phyloP scores from a whole-genome alignment of 331 rosid species.

The Quercus lobata region DNA sequence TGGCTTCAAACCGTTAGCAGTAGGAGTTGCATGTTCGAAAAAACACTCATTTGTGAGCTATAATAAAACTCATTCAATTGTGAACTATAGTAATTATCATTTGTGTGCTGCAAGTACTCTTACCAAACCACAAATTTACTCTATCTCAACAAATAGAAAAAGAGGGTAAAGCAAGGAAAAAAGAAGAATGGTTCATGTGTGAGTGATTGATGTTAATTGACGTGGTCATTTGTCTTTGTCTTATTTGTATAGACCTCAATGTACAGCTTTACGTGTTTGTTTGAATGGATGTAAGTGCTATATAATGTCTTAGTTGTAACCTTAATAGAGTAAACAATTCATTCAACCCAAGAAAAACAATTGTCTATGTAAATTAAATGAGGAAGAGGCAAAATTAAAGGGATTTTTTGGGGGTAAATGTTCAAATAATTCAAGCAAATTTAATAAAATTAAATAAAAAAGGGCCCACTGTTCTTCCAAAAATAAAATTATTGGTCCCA shows the following conservation, averaged over 20 bases:
- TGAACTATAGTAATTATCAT: conserved; percentile 30
- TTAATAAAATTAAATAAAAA: no score
- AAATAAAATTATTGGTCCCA: no score
- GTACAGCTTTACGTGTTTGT: neutral
- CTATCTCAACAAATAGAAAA: neutral
- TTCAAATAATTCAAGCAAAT: no score
- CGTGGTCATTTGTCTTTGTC: neutral
- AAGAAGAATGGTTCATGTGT: neutral
- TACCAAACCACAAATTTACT: conserved; percentile 16
- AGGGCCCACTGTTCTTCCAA: no score
- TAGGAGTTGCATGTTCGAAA: conserved; percentile 21
- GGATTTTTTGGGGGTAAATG: no score
- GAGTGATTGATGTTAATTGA: neutral
- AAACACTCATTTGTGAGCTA: neutral
- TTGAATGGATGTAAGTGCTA: neutral
- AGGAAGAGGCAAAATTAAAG: no score
- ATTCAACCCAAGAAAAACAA: neutral
- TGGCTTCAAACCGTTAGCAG: conserved; percentile 57
- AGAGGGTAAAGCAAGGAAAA: neutral
- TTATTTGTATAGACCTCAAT: conserved; percentile 3
- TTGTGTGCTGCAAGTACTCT: conserved; percentile 9
- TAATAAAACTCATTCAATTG: conserved; percentile 34
- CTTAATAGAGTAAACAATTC: neutral
- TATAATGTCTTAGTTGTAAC: neutral
- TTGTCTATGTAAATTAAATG: neutral